phyloP scores from a whole-genome alignment of 2,329 filamentous ascomycete species.

The Periconia sp. region DNA sequence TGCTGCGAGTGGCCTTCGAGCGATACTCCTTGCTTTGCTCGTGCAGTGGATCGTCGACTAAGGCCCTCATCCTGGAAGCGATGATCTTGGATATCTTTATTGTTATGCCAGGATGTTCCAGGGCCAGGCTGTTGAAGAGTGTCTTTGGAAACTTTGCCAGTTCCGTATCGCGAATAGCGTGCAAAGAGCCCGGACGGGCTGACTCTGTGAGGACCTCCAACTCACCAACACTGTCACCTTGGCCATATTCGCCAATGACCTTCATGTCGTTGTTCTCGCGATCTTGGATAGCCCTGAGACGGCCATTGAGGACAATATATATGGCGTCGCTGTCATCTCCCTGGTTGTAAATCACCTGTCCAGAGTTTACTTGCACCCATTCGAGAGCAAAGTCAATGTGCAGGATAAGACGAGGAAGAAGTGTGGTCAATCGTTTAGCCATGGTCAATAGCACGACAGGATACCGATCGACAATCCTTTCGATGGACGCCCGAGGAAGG shows the following conservation, averaged over 20 bases:
- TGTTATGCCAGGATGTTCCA: slow-evolving; percentile 96
- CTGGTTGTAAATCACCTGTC: slow-evolving; percentile 92
- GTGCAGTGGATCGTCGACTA: slow-evolving; percentile 81
- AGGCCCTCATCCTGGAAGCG: slow-evolving; percentile 87
- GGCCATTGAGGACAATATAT: slow-evolving; percentile 95
- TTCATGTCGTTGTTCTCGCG: slow-evolving; percentile 80
- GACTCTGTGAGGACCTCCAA: slow-evolving; percentile 97
- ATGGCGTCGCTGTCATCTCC: slow-evolving; percentile 97
- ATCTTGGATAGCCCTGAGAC: slow-evolving; percentile 83
- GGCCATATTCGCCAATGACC: slow-evolving; percentile 89
- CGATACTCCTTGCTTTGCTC: slow-evolving; percentile 68
- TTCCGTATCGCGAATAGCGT: slow-evolving; percentile 96
- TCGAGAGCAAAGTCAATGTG: slow-evolving; percentile 98
- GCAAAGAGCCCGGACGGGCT: slow-evolving; percentile 84
- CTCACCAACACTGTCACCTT: slow-evolving; percentile 97
- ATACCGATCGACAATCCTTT: slow-evolving; percentile 90
- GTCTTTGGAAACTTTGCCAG: slow-evolving; percentile 95
- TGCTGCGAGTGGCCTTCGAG: slow-evolving; percentile 62
- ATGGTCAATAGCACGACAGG: slow-evolving; percentile 92
- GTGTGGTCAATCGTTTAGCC: slow-evolving; percentile 89
- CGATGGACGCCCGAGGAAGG: slow-evolving; percentile 80
- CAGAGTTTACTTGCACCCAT: slow-evolving; percentile 96
- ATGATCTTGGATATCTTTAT: slow-evolving; percentile 99
- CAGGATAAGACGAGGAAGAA: slow-evolving; percentile 86
- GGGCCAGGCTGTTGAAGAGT: slow-evolving; percentile 94